A percentile compares a stretch with the other conserved stretches of the same genome.
Evolutionary conservation across 495 filamentous ascomycete genomes (phyloP).

Genomic region (Cudoniella acicularis): DNA sequence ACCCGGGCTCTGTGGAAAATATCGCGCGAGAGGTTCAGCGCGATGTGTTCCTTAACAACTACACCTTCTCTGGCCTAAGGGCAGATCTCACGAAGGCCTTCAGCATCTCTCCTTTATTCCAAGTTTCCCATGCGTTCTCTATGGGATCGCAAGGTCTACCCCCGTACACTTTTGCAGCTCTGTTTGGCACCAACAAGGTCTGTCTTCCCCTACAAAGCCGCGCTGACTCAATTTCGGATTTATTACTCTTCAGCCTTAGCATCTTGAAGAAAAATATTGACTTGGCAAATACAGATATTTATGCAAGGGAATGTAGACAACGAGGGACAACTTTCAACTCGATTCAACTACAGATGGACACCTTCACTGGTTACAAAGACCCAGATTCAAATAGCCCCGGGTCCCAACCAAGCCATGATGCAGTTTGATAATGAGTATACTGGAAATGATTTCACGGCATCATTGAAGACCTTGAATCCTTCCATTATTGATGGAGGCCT

Average conservation of each 20-base stretch:
- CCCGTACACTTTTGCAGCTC: slow-evolving; percentile 89
- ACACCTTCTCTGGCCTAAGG: slow-evolving; percentile 90
- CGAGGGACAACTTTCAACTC: slow-evolving; percentile 73
- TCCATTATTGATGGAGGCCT: slow-evolving; percentile 84
- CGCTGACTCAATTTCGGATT: too few species aligned
- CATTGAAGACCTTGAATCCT: slow-evolving; percentile 90
- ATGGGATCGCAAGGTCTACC: slow-evolving; percentile 83
- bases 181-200: slow-evolving; percentile 91
- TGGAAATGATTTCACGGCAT: slow-evolving; percentile 87
- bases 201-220: slow-evolving; percentile 39
- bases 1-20: slow-evolving; percentile 89
- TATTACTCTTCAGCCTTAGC: slow-evolving; percentile 2
- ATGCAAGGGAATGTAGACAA: slow-evolving; percentile 94
- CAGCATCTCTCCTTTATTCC: slow-evolving; percentile 88
- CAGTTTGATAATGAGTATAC: slow-evolving; percentile 92
- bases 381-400: slow-evolving; percentile 72
- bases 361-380: slow-evolving; percentile 74
- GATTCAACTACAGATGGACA: slow-evolving; percentile 88
- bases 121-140: slow-evolving; percentile 92
- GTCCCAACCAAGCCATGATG: slow-evolving; percentile 66
- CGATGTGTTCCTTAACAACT: slow-evolving; percentile 90
- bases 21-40: slow-evolving; percentile 89
- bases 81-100: slow-evolving; percentile 96
- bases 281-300: slow-evolving; percentile 60
- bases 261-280: neutral